A percentile compares a stretch with the other conserved stretches of the same genome.
Evolutionary conservation across 805 yeast genomes (phyloP).

Genomic region (Pichia nanzhaoensis): DNA sequence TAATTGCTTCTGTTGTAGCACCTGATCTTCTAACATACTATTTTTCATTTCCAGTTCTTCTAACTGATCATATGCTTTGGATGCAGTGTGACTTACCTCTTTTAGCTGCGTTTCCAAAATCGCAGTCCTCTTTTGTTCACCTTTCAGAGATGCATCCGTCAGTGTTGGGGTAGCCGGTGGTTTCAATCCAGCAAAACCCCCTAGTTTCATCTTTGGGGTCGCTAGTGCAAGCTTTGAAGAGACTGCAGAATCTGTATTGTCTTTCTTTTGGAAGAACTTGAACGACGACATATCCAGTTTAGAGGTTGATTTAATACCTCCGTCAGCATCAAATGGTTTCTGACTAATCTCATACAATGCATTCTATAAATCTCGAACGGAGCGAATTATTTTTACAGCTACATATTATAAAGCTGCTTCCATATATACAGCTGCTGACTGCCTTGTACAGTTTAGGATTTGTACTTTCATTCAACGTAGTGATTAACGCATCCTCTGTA

Average conservation of each 20-base stretch:
- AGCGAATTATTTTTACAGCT: too few relatives aligned
- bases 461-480: too few relatives aligned
- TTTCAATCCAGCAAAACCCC: not conserved
- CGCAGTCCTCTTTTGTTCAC: slow-evolving; percentile 20
- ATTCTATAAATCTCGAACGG: too few relatives aligned
- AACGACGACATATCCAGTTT: slow-evolving; percentile 1
- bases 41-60: slow-evolving; percentile 22
- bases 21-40: slow-evolving; percentile 23
- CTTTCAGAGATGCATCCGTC: slow-evolving; percentile 18
- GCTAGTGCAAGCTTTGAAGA: slow-evolving; percentile 7
- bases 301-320: too few relatives aligned
- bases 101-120: slow-evolving; percentile 19
- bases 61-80: slow-evolving; percentile 23
- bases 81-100: slow-evolving; percentile 23
- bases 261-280: slow-evolving; percentile 5
- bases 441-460: too few relatives aligned
- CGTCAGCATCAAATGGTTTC: too few relatives aligned
- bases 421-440: too few relatives aligned
- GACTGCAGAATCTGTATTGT: not conserved
- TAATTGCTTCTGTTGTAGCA: slow-evolving; percentile 22
- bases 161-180: slow-evolving; percentile 16
- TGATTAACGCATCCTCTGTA: too few relatives aligned
- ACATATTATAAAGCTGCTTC: too few relatives aligned
- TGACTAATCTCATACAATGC: too few relatives aligned
- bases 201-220: slow-evolving; percentile 8